Conservation (phyloP, 345 rosid species). For the Acer negundo region DNA sequence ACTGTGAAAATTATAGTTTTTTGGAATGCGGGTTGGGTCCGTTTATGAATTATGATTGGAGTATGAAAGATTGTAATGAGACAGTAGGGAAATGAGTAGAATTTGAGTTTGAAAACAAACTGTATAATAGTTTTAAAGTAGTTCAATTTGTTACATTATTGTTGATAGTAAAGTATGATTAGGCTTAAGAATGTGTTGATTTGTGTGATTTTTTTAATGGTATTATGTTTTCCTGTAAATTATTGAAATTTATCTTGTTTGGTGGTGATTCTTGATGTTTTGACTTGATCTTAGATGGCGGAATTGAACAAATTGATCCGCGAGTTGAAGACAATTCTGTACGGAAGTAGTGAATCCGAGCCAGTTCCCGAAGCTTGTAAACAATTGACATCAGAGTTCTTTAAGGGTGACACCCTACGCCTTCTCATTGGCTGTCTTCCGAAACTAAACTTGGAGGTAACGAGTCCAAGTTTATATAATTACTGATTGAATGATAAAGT, state of each 20-base stretch:
- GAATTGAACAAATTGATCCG: conserved; percentile 43
- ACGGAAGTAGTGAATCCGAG: conserved; percentile 56
- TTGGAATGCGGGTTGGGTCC: not conserved
- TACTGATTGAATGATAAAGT: not conserved
- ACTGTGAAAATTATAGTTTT: not conserved
- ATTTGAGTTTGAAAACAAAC: not conserved
- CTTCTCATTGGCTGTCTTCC: conserved; percentile 54
- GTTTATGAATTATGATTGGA: not conserved
- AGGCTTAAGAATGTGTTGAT: not conserved
- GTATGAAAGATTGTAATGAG: not conserved
- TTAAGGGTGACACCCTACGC: conserved; percentile 51
- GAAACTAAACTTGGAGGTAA: conserved; percentile 52
- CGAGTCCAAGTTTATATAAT: not conserved
- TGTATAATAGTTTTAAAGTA: not conserved
- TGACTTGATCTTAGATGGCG: conserved; percentile 38
- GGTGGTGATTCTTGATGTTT: not conserved
- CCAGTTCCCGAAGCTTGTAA: conserved; percentile 56
- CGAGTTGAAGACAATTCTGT: conserved; percentile 54
- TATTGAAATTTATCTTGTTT: not conserved
- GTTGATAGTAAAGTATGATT: no score
- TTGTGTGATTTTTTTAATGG: not conserved
- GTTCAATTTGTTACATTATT: not conserved
- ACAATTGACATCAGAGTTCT: conserved; percentile 57
- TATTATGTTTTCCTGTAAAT: not conserved
- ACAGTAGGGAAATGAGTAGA: not conserved